Evolutionary conservation across 2,329 filamentous ascomycete genomes (phyloP).

Genomic region (Dissoconium aciculare): DNA sequence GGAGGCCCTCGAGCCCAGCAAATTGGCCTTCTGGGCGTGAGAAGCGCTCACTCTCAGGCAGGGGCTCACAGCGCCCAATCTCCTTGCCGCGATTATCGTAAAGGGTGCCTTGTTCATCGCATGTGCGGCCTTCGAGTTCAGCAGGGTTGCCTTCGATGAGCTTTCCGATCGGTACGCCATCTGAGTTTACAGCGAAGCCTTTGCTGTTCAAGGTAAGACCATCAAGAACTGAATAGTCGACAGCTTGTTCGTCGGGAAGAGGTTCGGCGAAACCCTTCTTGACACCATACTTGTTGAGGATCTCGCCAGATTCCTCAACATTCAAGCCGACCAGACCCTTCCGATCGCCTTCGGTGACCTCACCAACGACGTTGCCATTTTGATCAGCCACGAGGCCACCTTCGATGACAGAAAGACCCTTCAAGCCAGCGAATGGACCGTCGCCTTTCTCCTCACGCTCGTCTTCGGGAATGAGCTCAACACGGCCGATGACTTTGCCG

Average conservation of each 20-base stretch:
- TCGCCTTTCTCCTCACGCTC: conserved; percentile 41
- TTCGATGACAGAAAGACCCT: conserved; percentile 34
- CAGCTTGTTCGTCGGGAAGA: conserved; percentile 32
- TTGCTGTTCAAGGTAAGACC: conserved; percentile 43
- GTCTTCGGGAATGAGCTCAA: conserved; percentile 52
- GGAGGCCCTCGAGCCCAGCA: conserved; percentile 48
- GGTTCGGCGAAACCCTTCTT: conserved; percentile 42
- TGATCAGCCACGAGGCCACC: conserved; percentile 37
- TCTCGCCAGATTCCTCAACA: conserved; percentile 71
- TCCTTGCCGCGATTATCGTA: conserved; percentile 42
- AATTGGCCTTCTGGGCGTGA: conserved; percentile 50
- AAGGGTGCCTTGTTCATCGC: conserved; percentile 41
- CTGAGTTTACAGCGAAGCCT: conserved; percentile 39
- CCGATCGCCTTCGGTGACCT: conserved; percentile 37
- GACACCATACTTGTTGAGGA: conserved; percentile 58
- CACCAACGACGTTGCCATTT: conserved; percentile 37
- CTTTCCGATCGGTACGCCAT: conserved; percentile 41
- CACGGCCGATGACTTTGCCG: conserved; percentile 53
- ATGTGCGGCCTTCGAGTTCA: conserved; percentile 41
- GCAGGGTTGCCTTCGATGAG: conserved; percentile 42
- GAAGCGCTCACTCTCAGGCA: conserved; percentile 42
- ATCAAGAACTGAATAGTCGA: conserved; percentile 39
- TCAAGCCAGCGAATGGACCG: conserved; percentile 36
- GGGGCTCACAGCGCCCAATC: conserved; percentile 42
- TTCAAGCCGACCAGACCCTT: conserved; percentile 57